A percentile compares a stretch with the other conserved stretches of the same genome.
Evolutionary conservation across 192 early-diverging fungal species (phyloP).

Genomic region (Backusella westeae): DNA sequence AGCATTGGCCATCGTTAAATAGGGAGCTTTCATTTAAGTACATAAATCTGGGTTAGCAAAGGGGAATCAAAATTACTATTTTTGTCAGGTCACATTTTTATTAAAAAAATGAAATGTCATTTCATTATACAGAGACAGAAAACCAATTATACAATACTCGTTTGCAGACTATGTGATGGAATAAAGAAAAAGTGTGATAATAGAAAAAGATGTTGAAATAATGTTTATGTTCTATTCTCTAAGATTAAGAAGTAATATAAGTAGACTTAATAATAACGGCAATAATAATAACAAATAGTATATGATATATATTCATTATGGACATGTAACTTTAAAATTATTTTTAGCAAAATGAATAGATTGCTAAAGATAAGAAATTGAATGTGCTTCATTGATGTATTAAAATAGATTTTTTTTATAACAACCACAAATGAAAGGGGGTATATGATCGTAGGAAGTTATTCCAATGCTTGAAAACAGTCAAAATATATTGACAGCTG

Average conservation of each 20-base stretch:
- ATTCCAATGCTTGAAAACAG: background rate
- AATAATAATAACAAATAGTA: background rate
- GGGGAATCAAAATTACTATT: background rate
- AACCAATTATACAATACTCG: background rate
- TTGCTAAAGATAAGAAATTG: background rate
- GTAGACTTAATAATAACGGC: background rate
- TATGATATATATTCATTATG: background rate
- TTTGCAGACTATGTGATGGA: background rate
- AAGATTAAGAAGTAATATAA: background rate
- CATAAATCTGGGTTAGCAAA: background rate
- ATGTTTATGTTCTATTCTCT: background rate
- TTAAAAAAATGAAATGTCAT: background rate
- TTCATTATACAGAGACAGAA: background rate
- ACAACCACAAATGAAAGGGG: background rate
- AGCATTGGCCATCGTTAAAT: background rate
- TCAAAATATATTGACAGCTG: slow-evolving; percentile 1
- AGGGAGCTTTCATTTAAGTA: background rate
- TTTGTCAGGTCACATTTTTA: background rate
- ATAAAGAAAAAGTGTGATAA: background rate
- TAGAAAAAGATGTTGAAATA: background rate
- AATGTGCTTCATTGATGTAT: background rate
- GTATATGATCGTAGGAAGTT: background rate
- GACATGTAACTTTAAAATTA: background rate
- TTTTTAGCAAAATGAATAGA: background rate
- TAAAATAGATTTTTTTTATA: background rate